Evolutionary conservation across 2,329 filamentous ascomycete genomes (phyloP).

Genomic region (Torrubiella hemipterigena): DNA sequence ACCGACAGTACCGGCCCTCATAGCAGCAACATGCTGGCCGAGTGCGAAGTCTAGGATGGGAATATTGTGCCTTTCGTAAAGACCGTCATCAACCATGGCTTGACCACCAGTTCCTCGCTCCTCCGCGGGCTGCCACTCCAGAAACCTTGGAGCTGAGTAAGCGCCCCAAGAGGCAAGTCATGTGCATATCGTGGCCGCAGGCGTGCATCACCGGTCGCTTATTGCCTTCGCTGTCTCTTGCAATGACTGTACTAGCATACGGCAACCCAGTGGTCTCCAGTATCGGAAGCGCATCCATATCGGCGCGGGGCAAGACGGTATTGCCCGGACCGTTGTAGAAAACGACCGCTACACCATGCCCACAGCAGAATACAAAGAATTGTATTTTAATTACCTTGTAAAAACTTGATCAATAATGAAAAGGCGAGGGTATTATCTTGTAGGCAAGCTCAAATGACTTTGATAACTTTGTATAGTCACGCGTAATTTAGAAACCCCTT

Average conservation of each 20-base stretch:
- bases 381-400: too few relatives aligned
- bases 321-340: conserved; percentile 42
- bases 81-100: conserved; percentile 24
- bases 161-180: conserved; percentile 43
- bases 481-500: too few relatives aligned
- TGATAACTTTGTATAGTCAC: too few relatives aligned
- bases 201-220: conserved; percentile 50
- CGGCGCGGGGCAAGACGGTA: conserved; percentile 45
- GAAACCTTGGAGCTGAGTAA: conserved; percentile 42
- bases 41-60: conserved; percentile 21
- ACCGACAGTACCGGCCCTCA: conserved; percentile 18
- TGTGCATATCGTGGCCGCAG: conserved; percentile 57
- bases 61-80: conserved; percentile 15
- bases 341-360: conserved; percentile 44
- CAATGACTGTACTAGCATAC: conserved; percentile 44
- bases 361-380: too few relatives aligned
- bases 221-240: too few relatives aligned
- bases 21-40: conserved; percentile 21
- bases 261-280: conserved; percentile 39
- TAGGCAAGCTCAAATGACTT: too few relatives aligned
- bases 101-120: conserved; percentile 49
- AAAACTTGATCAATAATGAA: too few relatives aligned
- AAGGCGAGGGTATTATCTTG: too few relatives aligned
- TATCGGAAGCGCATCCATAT: conserved; percentile 50
- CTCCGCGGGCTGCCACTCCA: conserved; percentile 57